Base-by-base conservation (phyloP, 257 asterid genomes). In the Jacaranda copaia region DNA sequence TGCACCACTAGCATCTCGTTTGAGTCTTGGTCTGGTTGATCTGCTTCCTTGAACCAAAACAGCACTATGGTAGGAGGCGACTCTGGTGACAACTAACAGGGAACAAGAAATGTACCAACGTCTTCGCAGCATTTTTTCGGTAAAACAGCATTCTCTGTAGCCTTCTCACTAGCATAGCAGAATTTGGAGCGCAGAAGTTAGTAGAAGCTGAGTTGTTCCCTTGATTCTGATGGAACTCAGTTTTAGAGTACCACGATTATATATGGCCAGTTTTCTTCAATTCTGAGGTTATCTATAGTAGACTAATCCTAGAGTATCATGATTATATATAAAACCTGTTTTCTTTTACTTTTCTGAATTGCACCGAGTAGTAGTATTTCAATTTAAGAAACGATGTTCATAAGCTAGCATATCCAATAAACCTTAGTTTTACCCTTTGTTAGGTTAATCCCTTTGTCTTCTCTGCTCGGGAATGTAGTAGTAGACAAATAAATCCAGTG, bases 11-110 rank as follows among this genome's bases (percentile, higher is more conserved):
- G 14, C 25, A 3, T 45, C 18, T 42, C 0, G 56, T 53, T 38
- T 42, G 4, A 42, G 6, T 61, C 35, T 15, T 48, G 18, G 55
- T 63, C 25, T 11, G 58, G 57, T 15, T 70, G 35, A 39, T 70
- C 35, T 36, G 60, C 72, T 48, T 11, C 60, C 49, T 4, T 13
- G 42, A 64, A 38, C 62, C 46, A 71, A 65, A 75, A 75, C 3
- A 13, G 63, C 9, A 51, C 67, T 46, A 19, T 2, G 32, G 32
- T 25, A 25, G 32, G 2, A 25, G 32, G 32, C 32, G 32, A 25
- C 32, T 25, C 32, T 25, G 32, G 32, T 25, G 32, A 25, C 32
- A 20, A 6, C 35, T 64, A 13, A 18, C 16, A 40, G 35, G 60
- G 53, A 48, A 62, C 53, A 62, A 62, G 72, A 48, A 72, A 46